Conservation (phyloP, 371 early-diverging fungal species). For the Mortierella sp. region DNA sequence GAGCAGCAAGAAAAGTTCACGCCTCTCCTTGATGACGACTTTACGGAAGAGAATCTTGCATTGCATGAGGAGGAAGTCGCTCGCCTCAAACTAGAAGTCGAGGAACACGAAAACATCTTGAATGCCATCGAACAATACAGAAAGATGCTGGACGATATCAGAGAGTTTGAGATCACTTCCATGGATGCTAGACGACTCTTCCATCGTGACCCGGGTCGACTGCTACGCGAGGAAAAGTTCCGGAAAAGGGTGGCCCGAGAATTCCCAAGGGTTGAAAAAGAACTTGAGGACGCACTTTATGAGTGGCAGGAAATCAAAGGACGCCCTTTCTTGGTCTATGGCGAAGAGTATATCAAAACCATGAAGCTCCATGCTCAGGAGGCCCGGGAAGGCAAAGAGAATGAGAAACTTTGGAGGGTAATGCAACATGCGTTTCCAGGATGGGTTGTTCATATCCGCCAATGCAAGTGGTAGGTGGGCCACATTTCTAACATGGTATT, state of each 20-base stretch:
- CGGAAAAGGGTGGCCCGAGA: constrained; percentile 32
- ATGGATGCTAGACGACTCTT: constrained; percentile 32
- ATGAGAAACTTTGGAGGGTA: constrained; percentile 39
- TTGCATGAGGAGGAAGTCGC: constrained; percentile 37
- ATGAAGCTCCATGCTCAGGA: constrained; percentile 40
- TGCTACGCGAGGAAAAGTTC: constrained; percentile 45
- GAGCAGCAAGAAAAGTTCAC: constrained; percentile 36
- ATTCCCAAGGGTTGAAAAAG: constrained; percentile 31
- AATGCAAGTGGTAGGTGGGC: too few species aligned
- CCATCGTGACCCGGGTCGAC: constrained; percentile 46
- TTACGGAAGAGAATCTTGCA: constrained; percentile 31
- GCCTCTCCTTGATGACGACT: constrained; percentile 26
- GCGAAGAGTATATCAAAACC: constrained; percentile 40
- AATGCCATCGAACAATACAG: constrained; percentile 28
- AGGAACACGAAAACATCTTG: constrained; percentile 30
- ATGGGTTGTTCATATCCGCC: too few species aligned
- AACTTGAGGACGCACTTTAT: constrained; percentile 25
- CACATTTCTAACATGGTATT: not conserved
- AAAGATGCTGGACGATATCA: constrained; percentile 31
- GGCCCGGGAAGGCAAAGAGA: constrained; percentile 44
- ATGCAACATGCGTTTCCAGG: not conserved
- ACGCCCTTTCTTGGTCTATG: constrained; percentile 40
- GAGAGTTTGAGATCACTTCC: constrained; percentile 36
- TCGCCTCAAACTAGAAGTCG: constrained; percentile 21
- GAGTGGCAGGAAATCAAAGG: constrained; percentile 36